Evolutionary conservation across 2,329 filamentous ascomycete species (phyloP).

Genomic region (Aspergillus sp.): DNA sequence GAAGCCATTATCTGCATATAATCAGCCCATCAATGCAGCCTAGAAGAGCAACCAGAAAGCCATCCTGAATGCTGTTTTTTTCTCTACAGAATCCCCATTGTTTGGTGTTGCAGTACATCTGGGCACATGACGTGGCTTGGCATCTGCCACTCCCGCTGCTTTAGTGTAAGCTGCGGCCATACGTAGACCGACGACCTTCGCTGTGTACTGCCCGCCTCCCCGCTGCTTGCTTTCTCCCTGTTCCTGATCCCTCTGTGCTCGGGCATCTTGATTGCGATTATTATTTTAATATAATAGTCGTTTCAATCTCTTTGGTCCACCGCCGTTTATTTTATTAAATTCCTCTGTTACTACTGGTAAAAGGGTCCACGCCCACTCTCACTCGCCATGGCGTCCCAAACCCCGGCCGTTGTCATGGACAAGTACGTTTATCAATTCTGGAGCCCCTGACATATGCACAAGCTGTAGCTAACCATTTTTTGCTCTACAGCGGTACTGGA

Average conservation of each 20-base stretch:
- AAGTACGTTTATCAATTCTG: constrained; percentile 65
- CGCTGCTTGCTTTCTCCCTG: constrained; percentile 3
- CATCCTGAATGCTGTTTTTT: too few relatives aligned
- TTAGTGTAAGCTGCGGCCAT: not conserved
- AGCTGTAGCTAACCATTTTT: constrained; percentile 31
- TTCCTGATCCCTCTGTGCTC: not conserved
- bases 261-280: too few relatives aligned
- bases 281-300: not conserved
- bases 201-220: constrained; percentile 3
- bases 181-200: not conserved
- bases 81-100: too few relatives aligned
- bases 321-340: not conserved
- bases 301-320: not conserved
- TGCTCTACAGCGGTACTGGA: constrained; percentile 77
- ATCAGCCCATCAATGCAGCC: too few relatives aligned
- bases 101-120: too few relatives aligned
- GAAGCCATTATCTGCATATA: too few relatives aligned
- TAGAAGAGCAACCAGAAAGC: too few relatives aligned
- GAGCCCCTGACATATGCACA: constrained; percentile 5
- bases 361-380: constrained; percentile 1
- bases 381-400: constrained; percentile 83
- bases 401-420: constrained; percentile 99
- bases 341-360: not conserved
- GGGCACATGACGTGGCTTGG: constrained; percentile 12
- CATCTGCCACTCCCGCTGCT: not conserved